These are phyloP conservation scores for Pseudopediastrum boryanum DNA, from an alignment of 139 green algal genomes.

Conservation along the genomic window DNA sequence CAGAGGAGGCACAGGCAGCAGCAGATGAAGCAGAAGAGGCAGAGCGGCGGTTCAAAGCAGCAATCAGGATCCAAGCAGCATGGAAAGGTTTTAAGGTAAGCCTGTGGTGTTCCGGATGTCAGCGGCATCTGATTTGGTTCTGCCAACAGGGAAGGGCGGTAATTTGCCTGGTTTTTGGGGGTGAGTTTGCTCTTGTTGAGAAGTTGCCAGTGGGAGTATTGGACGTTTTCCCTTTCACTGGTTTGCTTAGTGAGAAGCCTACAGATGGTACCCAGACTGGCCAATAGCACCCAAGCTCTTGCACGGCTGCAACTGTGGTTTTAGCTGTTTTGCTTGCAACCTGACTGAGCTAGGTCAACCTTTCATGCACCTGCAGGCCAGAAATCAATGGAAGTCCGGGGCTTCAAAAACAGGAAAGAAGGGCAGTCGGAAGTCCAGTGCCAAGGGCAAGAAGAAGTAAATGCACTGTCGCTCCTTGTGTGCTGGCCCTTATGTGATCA, in stretches of 20 bases:
- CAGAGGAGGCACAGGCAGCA: slow-evolving; percentile 35
- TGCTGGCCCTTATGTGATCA: no score
- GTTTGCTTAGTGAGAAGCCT: neutral
- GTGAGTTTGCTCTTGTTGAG: neutral
- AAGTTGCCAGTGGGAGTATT: neutral
- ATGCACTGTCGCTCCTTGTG: no score
- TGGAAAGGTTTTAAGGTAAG: slow-evolving; percentile 44
- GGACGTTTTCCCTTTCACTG: neutral
- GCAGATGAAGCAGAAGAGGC: slow-evolving; percentile 10
- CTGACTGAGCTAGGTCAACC: slow-evolving; percentile 6
- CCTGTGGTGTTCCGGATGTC: neutral
- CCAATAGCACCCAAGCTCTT: neutral
- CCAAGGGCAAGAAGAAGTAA: slow-evolving; percentile 37
- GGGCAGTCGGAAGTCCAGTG: neutral
- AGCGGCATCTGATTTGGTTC: neutral
- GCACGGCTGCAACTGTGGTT: neutral
- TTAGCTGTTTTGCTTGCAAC: neutral
- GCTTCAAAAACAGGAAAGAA: slow-evolving; percentile 17
- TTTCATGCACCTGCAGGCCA: neutral
- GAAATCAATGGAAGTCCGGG: slow-evolving; percentile 7
- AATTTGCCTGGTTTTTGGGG: neutral
- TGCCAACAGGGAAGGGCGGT: neutral
- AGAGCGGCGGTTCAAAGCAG: slow-evolving; percentile 8
- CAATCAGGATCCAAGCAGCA: slow-evolving; percentile 36
- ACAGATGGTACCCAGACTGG: neutral